Conservation (phyloP, 2,329 filamentous ascomycete species). For the Eurotiales sp. region DNA sequence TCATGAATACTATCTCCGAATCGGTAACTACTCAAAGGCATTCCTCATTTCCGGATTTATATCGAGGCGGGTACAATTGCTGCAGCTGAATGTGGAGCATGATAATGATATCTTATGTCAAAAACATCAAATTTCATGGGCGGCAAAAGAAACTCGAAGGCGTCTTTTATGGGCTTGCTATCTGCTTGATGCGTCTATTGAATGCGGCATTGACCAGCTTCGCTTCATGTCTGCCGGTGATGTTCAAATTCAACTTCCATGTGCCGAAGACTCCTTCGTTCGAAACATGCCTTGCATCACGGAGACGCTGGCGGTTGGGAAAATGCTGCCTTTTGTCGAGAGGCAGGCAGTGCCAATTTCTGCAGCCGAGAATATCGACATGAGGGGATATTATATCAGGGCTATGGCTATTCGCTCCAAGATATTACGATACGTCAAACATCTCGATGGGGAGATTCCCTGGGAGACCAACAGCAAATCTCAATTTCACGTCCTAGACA, state of each 20-base stretch:
- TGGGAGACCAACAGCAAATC: not conserved
- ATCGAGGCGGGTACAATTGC: slow-evolving; percentile 27
- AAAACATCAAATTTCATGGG: slow-evolving; percentile 18
- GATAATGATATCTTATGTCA: slow-evolving; percentile 28
- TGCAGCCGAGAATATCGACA: slow-evolving; percentile 1
- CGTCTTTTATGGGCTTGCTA: slow-evolving; percentile 32
- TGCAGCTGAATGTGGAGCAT: slow-evolving; percentile 31
- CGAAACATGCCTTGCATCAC: slow-evolving; percentile 27
- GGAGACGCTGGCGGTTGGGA: slow-evolving; percentile 20
- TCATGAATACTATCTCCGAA: slow-evolving; percentile 28
- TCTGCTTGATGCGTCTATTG: slow-evolving; percentile 26
- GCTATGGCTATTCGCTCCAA: slow-evolving; percentile 8
- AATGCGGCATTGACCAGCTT: slow-evolving; percentile 29
- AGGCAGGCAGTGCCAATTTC: not conserved
- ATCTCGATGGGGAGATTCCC: slow-evolving; percentile 2
- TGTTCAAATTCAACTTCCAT: slow-evolving; percentile 31
- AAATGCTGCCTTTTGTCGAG: slow-evolving; percentile 9
- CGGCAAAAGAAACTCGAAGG: slow-evolving; percentile 26
- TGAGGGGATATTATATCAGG: slow-evolving; percentile 7
- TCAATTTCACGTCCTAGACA: slow-evolving; percentile 1
- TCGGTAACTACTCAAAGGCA: slow-evolving; percentile 29
- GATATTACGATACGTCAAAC: slow-evolving; percentile 9
- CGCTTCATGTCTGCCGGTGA: slow-evolving; percentile 27
- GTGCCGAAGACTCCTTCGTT: slow-evolving; percentile 27
- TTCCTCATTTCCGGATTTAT: slow-evolving; percentile 31